A percentile compares a stretch with the other conserved stretches of the same genome.
These are phyloP conservation scores for Mortierella claussenii DNA, from an alignment of 192 early-diverging fungal genomes.

Conservation along the genomic window DNA sequence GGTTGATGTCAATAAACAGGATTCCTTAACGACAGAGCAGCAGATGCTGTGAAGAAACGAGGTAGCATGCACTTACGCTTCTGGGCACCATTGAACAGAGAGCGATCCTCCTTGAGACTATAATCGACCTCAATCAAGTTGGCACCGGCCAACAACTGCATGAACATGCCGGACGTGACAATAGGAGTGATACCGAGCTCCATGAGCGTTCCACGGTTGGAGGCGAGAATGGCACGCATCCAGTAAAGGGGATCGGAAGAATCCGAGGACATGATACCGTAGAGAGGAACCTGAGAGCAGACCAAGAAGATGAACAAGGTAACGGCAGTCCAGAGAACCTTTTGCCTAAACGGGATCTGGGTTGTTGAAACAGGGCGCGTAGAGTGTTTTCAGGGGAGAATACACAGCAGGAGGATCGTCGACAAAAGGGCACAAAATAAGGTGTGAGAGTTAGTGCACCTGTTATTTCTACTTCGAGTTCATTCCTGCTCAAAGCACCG, in stretches of 20 bases:
- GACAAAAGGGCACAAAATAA: too few species aligned
- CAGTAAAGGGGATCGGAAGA: slow-evolving; percentile 99
- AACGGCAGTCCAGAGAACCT: slow-evolving; percentile 99
- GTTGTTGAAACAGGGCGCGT: neutral
- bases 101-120: slow-evolving; percentile 97
- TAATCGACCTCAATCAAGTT: slow-evolving; percentile 99
- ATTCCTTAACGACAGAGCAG: too few species aligned
- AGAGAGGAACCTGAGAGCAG: slow-evolving; percentile 99
- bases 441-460: too few species aligned
- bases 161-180: slow-evolving; percentile 99
- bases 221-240: slow-evolving; percentile 99
- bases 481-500: too few species aligned
- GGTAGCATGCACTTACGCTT: slow-evolving; percentile 83
- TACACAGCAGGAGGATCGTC: too few species aligned
- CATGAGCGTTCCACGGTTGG: slow-evolving; percentile 99
- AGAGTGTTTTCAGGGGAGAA: neutral
- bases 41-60: too few species aligned
- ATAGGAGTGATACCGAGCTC: slow-evolving; percentile 99
- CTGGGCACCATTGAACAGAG: slow-evolving; percentile 98
- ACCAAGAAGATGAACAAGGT: slow-evolving; percentile 99
- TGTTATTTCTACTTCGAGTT: too few species aligned
- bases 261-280: slow-evolving; percentile 99
- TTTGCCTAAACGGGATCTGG: slow-evolving; percentile 96
- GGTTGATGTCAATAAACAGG: too few species aligned
- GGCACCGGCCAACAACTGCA: slow-evolving; percentile 99